These are phyloP conservation scores for Eutypella sp. DNA, from an alignment of 2,329 filamentous ascomycete genomes.

Conservation along the genomic window DNA sequence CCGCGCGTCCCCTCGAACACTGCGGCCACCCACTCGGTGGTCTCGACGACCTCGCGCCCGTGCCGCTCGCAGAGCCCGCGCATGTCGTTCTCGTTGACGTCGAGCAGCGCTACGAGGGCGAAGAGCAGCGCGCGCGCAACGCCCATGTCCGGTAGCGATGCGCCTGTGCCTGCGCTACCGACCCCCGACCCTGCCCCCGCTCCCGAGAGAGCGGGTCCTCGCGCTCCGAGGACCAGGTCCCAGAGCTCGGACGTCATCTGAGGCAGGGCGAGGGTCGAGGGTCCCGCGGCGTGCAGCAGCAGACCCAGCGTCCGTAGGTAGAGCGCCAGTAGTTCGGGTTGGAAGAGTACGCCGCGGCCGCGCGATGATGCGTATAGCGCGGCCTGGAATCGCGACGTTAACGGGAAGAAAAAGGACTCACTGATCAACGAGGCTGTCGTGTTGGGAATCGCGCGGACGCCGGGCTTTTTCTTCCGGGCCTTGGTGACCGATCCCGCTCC, in stretches of 20 bases:
- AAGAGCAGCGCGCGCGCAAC: slow-evolving; percentile 74
- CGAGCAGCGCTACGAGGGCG: slow-evolving; percentile 71
- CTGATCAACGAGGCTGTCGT: slow-evolving; percentile 72
- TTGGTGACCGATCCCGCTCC: slow-evolving; percentile 24
- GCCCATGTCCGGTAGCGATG: slow-evolving; percentile 42
- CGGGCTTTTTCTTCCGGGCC: slow-evolving; percentile 27
- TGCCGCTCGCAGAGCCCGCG: slow-evolving; percentile 68
- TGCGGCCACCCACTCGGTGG: slow-evolving; percentile 75
- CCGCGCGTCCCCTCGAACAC: slow-evolving; percentile 63
- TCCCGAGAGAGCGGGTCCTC: slow-evolving; percentile 30
- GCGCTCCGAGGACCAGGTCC: slow-evolving; percentile 69
- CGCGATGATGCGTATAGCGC: slow-evolving; percentile 40
- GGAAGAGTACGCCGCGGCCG: slow-evolving; percentile 58
- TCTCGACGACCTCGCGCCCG: slow-evolving; percentile 75
- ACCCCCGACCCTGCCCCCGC: not conserved
- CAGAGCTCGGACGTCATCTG: slow-evolving; percentile 82
- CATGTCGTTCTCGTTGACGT: slow-evolving; percentile 72
- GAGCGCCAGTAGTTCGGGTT: slow-evolving; percentile 69
- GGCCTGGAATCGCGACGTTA: slow-evolving; percentile 75
- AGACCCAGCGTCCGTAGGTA: slow-evolving; percentile 85
- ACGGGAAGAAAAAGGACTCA: slow-evolving; percentile 77
- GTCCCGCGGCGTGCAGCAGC: slow-evolving; percentile 76
- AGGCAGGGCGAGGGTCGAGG: slow-evolving; percentile 68
- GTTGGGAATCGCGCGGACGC: slow-evolving; percentile 61
- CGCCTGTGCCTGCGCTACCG: too few species aligned